Evolutionary conservation across 1,284 basidiomycete genomes (phyloP), one percentile per base, ranked within the genome.

Genomic region (Agroathelia rolfsii): DNA sequence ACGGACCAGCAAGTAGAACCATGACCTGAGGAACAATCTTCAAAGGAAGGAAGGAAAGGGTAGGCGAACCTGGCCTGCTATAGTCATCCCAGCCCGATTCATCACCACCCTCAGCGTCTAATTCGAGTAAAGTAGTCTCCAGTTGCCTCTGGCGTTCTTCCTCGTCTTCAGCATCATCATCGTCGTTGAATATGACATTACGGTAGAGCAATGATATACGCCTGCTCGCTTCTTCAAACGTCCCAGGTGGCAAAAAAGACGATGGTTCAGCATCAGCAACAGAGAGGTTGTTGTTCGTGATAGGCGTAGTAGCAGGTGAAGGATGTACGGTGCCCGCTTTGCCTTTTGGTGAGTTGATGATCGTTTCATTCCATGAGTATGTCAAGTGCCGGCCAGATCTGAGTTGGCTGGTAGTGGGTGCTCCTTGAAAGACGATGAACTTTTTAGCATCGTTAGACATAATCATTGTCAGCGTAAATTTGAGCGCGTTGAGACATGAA

Each of bases 171-270:
- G 59, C 57, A 2, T 59, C 56, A 3, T 47, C 52, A 12, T 46
- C 48, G 9, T 71, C 62, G 22, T 64, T 52, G 41, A 82, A 81
- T 11, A 80, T 75, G 16, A 72, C 62, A 37, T 80, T 77, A 42
- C 72, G 57, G 45, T 82, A 83, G 14, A 81, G 51, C 26, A 66
- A 37, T 2, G 80, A 82, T 23, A 84, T 73, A 18, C 75, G 61
- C 10, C 60, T 59, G 47, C 66, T 75, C 4, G 74, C 76, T 8
- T 65, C 73, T 41, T 76, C 71, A 21, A 80, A 45, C 0, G 72
- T 74, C 13, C 65, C 67, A 6, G 61, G 60, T 6, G 65, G 71
- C 12, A 64, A 51, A 4, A 56, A 27, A 9, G 39, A 35, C 23
- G 41, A 31, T n/a, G n/a, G n/a, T n/a, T n/a, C n/a, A n/a, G n/a